Percentiles rank a stretch among this genome's conserved stretches.
phyloP scores from a whole-genome alignment of 208 protist species.

The Angomonas deanei region DNA sequence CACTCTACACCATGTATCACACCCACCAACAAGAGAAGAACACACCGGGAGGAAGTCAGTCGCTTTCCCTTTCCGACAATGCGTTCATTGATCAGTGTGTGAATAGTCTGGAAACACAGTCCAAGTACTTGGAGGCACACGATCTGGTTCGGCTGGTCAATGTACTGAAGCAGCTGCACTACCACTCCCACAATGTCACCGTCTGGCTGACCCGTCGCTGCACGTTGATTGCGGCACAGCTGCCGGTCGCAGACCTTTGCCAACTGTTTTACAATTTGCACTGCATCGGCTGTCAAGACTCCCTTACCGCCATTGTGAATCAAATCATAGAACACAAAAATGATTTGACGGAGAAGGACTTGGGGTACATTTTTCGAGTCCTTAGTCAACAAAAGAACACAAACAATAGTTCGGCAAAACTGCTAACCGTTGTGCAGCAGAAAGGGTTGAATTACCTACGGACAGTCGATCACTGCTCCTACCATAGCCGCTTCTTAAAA shows the following conservation, averaged over 20 bases:
- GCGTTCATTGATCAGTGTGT: background rate
- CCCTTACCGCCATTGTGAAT: conserved; percentile 65
- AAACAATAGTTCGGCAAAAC: conserved; percentile 38
- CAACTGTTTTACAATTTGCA: conserved; percentile 70
- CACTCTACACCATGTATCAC: background rate
- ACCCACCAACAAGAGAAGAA: background rate
- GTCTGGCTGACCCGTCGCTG: conserved; percentile 55
- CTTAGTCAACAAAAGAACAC: conserved; percentile 66
- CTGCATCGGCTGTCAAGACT: conserved; percentile 71
- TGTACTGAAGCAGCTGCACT: conserved; percentile 49
- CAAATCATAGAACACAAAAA: conserved; percentile 35
- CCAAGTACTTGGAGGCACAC: background rate
- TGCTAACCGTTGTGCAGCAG: conserved; percentile 33
- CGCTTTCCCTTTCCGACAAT: background rate
- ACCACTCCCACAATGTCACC: conserved; percentile 67
- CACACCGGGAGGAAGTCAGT: background rate
- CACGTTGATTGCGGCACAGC: conserved; percentile 61
- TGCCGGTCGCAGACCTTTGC: conserved; percentile 42
- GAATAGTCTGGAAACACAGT: background rate
- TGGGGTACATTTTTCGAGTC: conserved; percentile 46
- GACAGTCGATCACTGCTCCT: conserved; percentile 26
- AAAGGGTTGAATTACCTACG: conserved; percentile 29
- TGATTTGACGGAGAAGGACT: conserved; percentile 35
- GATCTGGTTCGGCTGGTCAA: conserved; percentile 29
- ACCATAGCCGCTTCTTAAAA: conserved; percentile 58